Base-by-base conservation (phyloP, 495 filamentous ascomycete genomes). In the Penicillium desertorum region DNA sequence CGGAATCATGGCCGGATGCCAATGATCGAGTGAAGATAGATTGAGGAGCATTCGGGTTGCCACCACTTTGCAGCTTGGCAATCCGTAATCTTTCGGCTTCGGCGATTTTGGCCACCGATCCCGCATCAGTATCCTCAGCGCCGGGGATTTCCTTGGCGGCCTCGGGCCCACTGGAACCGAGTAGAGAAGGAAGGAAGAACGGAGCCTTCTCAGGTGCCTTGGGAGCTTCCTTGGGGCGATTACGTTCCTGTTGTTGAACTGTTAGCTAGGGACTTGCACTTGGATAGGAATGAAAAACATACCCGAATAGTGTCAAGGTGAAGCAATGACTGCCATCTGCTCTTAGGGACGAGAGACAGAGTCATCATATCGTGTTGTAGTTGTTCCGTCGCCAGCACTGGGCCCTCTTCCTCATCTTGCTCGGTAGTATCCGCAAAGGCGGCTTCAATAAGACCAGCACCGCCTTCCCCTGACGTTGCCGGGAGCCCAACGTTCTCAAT, bases 151-250 rank as follows among this genome's bases (percentile, higher is more conserved):
- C 51, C 29, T 57, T 59, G 41, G 58, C 46, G 4, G 67, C 60
- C 32, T 70, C 62, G 14, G 73, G 51, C 1, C 64, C 34, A 29
- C 71, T 61, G 5, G 73, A 61, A 9, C 74, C 77, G 4, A 76
- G 73, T 11, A 89, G 72, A 2, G 90, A 87, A 11, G 92, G 90
- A 14, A 99, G 79, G 77, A 98, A 99, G 76, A 99, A 99, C 1
- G 94, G 94, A 0, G 94, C 92, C 66, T 94, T 96, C 67, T 96
- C 88, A 4, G 95, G 94, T 3, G 84, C 81, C 76, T 98, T 96
- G 25, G 92, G 91, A 1, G 91, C 81, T 72, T 96, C 90, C 61
- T 85, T 92, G 6, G 94, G 95, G 72, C 92, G 96, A 74, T 99
- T 99, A 51, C 94, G 90, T 73, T 88, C 76, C 76, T 82, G 48